phyloP scores from a whole-genome alignment of 192 early-diverging fungal species.

The Backusella psychrophila region DNA sequence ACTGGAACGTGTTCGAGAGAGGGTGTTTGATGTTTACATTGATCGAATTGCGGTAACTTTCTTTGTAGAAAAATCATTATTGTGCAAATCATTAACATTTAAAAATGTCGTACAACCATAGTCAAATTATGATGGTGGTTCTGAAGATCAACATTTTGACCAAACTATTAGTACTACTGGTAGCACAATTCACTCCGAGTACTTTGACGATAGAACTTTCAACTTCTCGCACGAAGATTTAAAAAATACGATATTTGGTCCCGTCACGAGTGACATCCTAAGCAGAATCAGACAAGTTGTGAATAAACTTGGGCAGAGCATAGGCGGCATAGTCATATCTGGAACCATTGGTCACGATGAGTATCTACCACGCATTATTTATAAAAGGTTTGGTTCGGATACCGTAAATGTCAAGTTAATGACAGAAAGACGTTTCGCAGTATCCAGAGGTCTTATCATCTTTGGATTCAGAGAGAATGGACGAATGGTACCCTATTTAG shows the following conservation, averaged over 20 bases:
- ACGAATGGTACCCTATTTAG: not conserved
- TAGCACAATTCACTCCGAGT: not conserved
- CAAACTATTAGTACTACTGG: not conserved
- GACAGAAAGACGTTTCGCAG: not conserved
- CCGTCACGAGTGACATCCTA: not conserved
- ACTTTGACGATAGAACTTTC: not conserved
- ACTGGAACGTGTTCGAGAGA: not conserved
- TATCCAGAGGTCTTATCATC: not conserved
- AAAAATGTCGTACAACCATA: not conserved
- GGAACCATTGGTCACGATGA: not conserved
- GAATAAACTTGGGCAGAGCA: not conserved
- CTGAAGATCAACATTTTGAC: not conserved
- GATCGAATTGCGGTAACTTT: not conserved
- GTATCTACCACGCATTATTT: not conserved
- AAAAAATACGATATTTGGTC: not conserved
- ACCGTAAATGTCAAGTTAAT: not conserved
- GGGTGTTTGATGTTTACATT: not conserved
- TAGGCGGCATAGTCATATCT: not conserved
- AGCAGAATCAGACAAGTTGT: not conserved
- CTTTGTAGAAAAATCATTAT: not conserved
- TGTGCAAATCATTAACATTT: not conserved
- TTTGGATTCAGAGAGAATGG: not conserved
- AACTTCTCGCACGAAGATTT: not conserved
- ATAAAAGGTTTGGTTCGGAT: not conserved
- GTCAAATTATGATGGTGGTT: not conserved